phyloP scores from a whole-genome alignment of 306 rosid species.

The Castanea mollissima region DNA sequence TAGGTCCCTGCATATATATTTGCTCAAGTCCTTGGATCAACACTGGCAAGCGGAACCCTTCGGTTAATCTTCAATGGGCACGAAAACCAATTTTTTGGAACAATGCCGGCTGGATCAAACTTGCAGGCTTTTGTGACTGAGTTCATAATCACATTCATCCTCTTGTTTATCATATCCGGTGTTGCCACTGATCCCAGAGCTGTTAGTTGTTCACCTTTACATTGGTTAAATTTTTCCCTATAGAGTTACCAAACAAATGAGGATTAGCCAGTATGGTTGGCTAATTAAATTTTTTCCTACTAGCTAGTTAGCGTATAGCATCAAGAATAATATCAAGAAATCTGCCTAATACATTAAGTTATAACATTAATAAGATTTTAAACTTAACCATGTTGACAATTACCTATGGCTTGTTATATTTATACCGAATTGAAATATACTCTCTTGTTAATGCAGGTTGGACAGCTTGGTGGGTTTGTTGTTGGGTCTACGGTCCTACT shows the following conservation, averaged over 20 bases:
- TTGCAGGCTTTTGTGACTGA: constrained; percentile 49
- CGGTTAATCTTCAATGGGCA: constrained; percentile 10
- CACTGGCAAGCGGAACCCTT: constrained; percentile 33
- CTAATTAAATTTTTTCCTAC: no score
- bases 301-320: no score
- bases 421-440: no score
- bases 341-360: no score
- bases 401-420: no score
- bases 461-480: constrained; percentile 45
- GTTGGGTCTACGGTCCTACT: constrained; percentile 60
- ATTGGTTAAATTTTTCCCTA: no score
- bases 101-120: constrained; percentile 40
- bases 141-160: constrained; percentile 47
- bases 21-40: constrained; percentile 36
- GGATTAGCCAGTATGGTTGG: no score
- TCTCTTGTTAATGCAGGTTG: constrained; percentile 30
- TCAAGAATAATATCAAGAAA: no score
- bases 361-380: no score
- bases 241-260: no score
- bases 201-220: constrained; percentile 18
- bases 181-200: constrained; percentile 53
- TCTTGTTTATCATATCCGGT: constrained; percentile 48
- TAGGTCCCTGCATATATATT: constrained; percentile 43
- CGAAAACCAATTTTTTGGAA: constrained; percentile 28
- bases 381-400: no score